Evolutionary conservation across 148 eudicot genomes (phyloP), one percentile per base, ranked within the genome.

Genomic region (Rhododendron vialii): DNA sequence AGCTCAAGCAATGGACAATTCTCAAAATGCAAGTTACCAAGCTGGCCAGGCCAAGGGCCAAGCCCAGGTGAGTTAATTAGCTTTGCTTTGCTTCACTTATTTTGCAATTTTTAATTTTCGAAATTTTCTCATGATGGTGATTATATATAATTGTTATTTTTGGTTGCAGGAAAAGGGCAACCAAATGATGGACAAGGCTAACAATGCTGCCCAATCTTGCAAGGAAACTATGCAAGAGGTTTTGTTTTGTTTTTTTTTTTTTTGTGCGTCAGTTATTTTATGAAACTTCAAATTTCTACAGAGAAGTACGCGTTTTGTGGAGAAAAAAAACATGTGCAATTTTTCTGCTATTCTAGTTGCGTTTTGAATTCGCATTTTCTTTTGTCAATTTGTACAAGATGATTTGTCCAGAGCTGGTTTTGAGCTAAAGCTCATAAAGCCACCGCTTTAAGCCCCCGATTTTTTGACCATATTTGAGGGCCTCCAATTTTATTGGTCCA

Each of bases 141-240:
- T 59, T 59, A 20, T 20, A 22, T 59, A 20, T 20, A 22, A 59
- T 8, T 65, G 71, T 55, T 51, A 20, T 7, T 48, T 33, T 28
- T 48, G 12, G 0, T 82, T 43, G 53, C 86, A 94, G 95, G 93
- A 92, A 84, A 92, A 94, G 89, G 91, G 92, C 65, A 90, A 57
- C 83, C 94, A 87, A 88, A 83, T 94, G 91, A 82, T 92, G 88
- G 93, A 93, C 76, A 88, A 90, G 89, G 97, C 95, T 48, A 59
- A 89, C 88, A 80, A 93, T 82, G 92, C 91, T 48, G 92, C 93
- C 81, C 94, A 93, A 82, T 92, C 97, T 35, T 91, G 90, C 63
- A 89, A 89, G 88, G 93, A 94, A 35, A 80, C 92, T 0, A 33
- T 82, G 69, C 95, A 93, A 87, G 83, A 92, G 87, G 95, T 88